Evolutionary conservation across 345 rosid genomes (phyloP).

Genomic region (Pugionium dolabratum): DNA sequence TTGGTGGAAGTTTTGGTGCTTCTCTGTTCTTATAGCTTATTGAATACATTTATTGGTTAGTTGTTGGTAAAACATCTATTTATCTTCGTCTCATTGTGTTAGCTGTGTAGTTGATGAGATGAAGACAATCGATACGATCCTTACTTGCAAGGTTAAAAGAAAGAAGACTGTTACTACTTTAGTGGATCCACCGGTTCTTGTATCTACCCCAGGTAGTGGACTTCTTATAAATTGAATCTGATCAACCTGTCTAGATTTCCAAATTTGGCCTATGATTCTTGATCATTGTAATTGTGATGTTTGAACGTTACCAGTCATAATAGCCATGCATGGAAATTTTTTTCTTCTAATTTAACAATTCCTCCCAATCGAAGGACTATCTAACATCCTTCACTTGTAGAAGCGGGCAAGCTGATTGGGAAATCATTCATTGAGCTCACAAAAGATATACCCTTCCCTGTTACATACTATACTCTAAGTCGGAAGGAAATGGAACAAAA

Average conservation of each 20-base stretch:
- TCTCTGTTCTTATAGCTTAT: background rate
- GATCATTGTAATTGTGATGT: background rate
- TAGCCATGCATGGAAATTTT: background rate
- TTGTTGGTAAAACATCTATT: slow-evolving; percentile 19
- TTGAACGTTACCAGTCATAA: background rate
- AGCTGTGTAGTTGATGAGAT: slow-evolving; percentile 84
- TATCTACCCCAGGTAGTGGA: slow-evolving; percentile 54
- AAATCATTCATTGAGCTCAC: slow-evolving; percentile 45
- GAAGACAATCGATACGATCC: slow-evolving; percentile 76
- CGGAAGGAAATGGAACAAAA: slow-evolving; percentile 76
- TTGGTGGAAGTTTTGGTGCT: slow-evolving; percentile 43
- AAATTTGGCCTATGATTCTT: background rate
- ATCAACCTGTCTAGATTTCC: background rate
- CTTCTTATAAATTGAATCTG: background rate
- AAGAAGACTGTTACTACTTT: slow-evolving; percentile 54
- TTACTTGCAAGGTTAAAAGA: slow-evolving; percentile 76
- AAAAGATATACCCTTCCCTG: slow-evolving; percentile 80
- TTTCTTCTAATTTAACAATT: background rate
- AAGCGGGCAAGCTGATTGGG: slow-evolving; percentile 33
- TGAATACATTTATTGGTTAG: background rate
- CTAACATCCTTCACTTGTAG: slow-evolving; percentile 41
- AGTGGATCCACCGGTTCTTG: slow-evolving; percentile 37
- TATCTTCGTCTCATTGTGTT: slow-evolving; percentile 39
- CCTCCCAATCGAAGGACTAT: background rate
- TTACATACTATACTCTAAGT: slow-evolving; percentile 70